phyloP scores from a whole-genome alignment of 2,329 filamentous ascomycete species.

The Trichocomaceae sp. region DNA sequence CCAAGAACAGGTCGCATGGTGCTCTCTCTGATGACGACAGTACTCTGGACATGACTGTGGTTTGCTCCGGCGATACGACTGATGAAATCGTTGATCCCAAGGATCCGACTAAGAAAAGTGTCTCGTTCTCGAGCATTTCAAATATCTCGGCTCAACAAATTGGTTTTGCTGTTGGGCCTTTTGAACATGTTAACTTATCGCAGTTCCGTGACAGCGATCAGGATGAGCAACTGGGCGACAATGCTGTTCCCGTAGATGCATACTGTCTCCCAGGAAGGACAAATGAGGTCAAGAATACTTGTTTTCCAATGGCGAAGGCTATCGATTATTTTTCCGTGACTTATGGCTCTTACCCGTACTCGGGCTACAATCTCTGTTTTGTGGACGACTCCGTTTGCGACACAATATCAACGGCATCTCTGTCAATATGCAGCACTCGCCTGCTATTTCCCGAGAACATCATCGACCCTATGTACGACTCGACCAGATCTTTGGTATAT shows the following conservation, averaged over 20 bases:
- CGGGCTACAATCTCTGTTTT: constrained; percentile 88
- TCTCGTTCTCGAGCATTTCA: constrained; percentile 71
- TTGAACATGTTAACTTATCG: constrained; percentile 84
- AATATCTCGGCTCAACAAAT: constrained; percentile 80
- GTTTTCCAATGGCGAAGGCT: constrained; percentile 72
- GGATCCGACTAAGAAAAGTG: constrained; percentile 77
- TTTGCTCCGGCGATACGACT: constrained; percentile 83
- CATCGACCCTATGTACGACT: constrained; percentile 75
- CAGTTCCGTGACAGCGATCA: constrained; percentile 86
- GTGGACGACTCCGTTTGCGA: constrained; percentile 80
- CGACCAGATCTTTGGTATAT: constrained; percentile 73
- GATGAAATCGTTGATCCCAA: constrained; percentile 73
- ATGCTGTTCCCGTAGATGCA: constrained; percentile 79
- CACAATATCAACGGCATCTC: constrained; percentile 67
- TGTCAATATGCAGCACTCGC: constrained; percentile 81
- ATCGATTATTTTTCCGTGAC: constrained; percentile 87
- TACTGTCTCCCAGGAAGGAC: constrained; percentile 82
- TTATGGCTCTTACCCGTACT: constrained; percentile 85
- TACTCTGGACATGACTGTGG: constrained; percentile 76
- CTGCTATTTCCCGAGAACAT: constrained; percentile 79
- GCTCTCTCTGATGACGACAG: constrained; percentile 67
- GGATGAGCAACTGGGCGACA: constrained; percentile 81
- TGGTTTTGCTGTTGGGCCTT: constrained; percentile 88
- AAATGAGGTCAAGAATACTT: constrained; percentile 80
- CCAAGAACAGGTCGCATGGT: constrained; percentile 15